phyloP scores from a whole-genome alignment of 345 rosid genomes.

The Atalantia buxifolia region DNA sequence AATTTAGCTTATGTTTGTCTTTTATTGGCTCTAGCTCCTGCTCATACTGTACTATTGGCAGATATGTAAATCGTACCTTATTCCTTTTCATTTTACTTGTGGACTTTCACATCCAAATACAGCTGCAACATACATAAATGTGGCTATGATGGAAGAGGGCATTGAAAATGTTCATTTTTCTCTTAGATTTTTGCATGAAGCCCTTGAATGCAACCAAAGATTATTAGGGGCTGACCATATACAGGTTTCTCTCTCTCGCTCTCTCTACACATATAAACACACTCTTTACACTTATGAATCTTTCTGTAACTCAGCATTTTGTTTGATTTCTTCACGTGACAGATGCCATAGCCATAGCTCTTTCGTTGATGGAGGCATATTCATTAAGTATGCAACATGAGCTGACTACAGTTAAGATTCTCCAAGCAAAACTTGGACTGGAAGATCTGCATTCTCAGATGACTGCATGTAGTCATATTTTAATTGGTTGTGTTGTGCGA shows the following conservation, averaged over 20 bases:
- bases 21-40: no score
- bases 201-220: constrained; percentile 72
- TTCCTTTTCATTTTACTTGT: constrained; percentile 55
- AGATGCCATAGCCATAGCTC: no score
- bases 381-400: constrained; percentile 70
- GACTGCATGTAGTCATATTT: background rate
- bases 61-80: no score
- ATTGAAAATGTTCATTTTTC: constrained; percentile 65
- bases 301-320: background rate
- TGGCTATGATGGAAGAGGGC: constrained; percentile 83
- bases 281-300: background rate
- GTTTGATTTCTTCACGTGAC: no score
- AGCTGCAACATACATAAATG: constrained; percentile 66
- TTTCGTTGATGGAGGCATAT: constrained; percentile 75
- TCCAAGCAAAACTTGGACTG: constrained; percentile 50
- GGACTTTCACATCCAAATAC: constrained; percentile 72
- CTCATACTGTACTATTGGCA: no score
- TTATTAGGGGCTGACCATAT: constrained; percentile 64
- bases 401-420: constrained; percentile 70
- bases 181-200: constrained; percentile 67
- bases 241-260: constrained; percentile 35
- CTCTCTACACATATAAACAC: background rate
- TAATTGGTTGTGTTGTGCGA: background rate
- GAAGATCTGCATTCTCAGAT: constrained; percentile 76
- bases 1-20: no score